phyloP scores from a whole-genome alignment of 2,329 filamentous ascomycete genomes.

The Epicoccum sorghinum region DNA sequence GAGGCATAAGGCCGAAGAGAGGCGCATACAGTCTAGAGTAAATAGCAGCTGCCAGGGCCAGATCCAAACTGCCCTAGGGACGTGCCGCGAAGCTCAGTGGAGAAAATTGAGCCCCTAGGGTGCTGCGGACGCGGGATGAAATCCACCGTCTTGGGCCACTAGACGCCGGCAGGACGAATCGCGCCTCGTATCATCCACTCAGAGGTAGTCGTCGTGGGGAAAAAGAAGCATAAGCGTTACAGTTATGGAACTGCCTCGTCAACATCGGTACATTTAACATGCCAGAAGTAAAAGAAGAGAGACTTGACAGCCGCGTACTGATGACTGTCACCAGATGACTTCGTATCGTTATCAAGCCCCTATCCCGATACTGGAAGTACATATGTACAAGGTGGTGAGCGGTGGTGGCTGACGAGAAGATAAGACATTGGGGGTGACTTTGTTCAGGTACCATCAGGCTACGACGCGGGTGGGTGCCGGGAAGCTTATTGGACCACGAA shows the following conservation, averaged over 20 bases:
- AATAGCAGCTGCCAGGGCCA: neutral
- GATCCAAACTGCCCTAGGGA: neutral
- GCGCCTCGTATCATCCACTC: neutral
- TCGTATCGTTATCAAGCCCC: neutral
- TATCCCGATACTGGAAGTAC: neutral
- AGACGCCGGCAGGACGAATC: neutral
- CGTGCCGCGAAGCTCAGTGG: slow-evolving; percentile 5
- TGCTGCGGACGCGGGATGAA: slow-evolving; percentile 1
- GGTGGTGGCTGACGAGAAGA: slow-evolving; percentile 3
- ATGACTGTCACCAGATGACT: neutral
- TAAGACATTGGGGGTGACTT: slow-evolving; percentile 1
- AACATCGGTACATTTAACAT: too few relatives aligned
- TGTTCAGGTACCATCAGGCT: neutral
- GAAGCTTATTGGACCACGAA: neutral
- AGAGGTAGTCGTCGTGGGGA: neutral
- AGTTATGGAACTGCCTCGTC: too few relatives aligned
- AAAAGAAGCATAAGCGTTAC: too few relatives aligned
- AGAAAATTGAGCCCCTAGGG: neutral
- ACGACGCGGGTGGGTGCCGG: neutral
- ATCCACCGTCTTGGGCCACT: slow-evolving; percentile 6
- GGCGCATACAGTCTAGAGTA: neutral
- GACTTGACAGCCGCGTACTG: neutral
- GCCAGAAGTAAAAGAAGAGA: neutral
- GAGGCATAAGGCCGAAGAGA: slow-evolving; percentile 4
- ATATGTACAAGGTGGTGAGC: neutral